Base-by-base conservation (phyloP, 768 basidiomycete genomes). In the Lentinus tigrinus region DNA sequence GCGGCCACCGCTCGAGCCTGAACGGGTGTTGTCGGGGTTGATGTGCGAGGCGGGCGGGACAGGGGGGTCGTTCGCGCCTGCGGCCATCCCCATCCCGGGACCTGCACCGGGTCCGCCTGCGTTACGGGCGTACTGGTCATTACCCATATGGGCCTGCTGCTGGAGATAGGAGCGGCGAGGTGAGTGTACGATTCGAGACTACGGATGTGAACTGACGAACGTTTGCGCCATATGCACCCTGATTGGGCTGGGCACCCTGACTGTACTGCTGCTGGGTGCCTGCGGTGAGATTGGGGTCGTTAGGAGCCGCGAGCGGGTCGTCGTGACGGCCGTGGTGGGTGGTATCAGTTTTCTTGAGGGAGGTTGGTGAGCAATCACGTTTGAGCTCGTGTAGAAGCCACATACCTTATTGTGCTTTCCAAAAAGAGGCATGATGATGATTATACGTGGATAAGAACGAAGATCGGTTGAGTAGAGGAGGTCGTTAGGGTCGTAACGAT, bases 1-100 rank as follows among this genome's bases (percentile, higher is more conserved):
- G 4, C 72, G 64, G n/a, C 69, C 64, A 0, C 74, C 77, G n/a
- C 65, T 64, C 24, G 73, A 72, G 11, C 54, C 56, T 5, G 55
- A 21, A 21, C 53, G 57, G 27, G n/a, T 43, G 39, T 34, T 40
- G 56, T 59, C 52, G 14, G 52, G 38, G 57, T 62, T 62, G 56
- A 66, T 58, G 50, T 65, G 64, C n/a, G 48, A 27, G 24, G 56
- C 52, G 42, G 68, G 63, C 23, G 65, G 57, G 31, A 68, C 57
- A 38, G 56, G 21, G n/a, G 63, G 56, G 56, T 63, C 49, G 16
- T 17, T 17, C n/a, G 39, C 40, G 42, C 43, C 44, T 13, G 44
- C 24, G 46, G n/a, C n/a, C n/a, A n/a, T n/a, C n/a, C n/a, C n/a
- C n/a, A n/a, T n/a, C n/a, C 40, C 51, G 10, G 48, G 34, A 28